phyloP scores from a whole-genome alignment of 495 filamentous ascomycete species.

The Neurospora intermedia region DNA sequence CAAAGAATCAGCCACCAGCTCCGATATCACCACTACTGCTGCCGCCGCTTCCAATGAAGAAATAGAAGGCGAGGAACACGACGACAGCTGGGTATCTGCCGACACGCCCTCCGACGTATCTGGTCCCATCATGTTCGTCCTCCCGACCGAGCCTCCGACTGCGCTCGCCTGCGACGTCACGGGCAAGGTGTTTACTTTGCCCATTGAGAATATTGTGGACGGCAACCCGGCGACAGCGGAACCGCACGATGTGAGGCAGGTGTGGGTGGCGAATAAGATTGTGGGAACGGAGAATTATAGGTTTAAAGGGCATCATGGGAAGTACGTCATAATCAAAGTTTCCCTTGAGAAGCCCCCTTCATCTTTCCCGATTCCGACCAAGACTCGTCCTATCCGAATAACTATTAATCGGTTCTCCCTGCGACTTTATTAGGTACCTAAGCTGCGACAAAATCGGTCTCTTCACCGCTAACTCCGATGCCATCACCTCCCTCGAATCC shows the following conservation, averaged over 20 bases:
- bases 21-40: constrained; percentile 21
- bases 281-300: constrained; percentile 70
- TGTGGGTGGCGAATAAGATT: constrained; percentile 83
- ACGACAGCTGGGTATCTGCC: constrained; percentile 85
- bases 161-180: constrained; percentile 74
- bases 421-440: constrained; percentile 43
- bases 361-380: not conserved
- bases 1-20: constrained; percentile 1
- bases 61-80: constrained; percentile 39
- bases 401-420: not conserved
- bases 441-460: constrained; percentile 75
- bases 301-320: constrained; percentile 82
- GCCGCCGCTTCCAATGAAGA: constrained; percentile 23
- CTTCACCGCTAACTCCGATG: constrained; percentile 63
- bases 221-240: constrained; percentile 69
- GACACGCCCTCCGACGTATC: constrained; percentile 62
- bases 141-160: constrained; percentile 56
- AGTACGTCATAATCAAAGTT: constrained; percentile 35
- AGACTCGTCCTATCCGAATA: no score
- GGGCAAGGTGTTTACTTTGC: constrained; percentile 71
- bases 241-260: constrained; percentile 88
- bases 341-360: not conserved
- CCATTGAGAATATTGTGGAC: constrained; percentile 75
- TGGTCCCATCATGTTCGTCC: constrained; percentile 74
- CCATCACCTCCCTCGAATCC: constrained; percentile 71